These are phyloP conservation scores for Warburgia ugandensis DNA, from an alignment of 164 flowering plant genomes.

Conservation along the genomic window DNA sequence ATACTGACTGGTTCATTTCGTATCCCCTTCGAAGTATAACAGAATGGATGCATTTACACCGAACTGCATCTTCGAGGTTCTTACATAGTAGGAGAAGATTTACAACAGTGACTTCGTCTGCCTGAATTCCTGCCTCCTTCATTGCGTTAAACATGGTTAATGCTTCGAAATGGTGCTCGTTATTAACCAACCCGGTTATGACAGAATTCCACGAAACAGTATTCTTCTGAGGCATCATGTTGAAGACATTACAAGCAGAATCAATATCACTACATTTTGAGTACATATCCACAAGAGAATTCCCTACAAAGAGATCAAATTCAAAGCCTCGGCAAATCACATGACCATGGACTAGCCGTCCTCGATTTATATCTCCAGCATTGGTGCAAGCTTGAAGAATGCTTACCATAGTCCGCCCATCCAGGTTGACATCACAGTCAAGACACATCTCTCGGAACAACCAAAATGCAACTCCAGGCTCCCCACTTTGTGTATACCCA, in stretches of 20 bases:
- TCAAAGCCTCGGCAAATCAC: slow-evolving; percentile 40
- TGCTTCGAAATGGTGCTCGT: slow-evolving; percentile 39
- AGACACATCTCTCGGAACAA: slow-evolving; percentile 46
- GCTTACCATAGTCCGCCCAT: slow-evolving; percentile 47
- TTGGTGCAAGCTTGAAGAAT: slow-evolving; percentile 55
- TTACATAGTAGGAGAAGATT: slow-evolving; percentile 59
- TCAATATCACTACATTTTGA: slow-evolving; percentile 38
- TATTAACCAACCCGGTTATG: slow-evolving; percentile 55
- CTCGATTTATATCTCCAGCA: slow-evolving; percentile 24
- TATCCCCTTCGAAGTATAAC: slow-evolving; percentile 32
- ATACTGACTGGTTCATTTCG: slow-evolving; percentile 36
- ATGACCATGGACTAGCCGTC: slow-evolving; percentile 41
- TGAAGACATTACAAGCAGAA: slow-evolving; percentile 45
- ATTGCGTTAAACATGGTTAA: slow-evolving; percentile 36
- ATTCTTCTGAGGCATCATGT: slow-evolving; percentile 47
- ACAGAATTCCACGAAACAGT: slow-evolving; percentile 79
- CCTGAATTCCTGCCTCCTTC: slow-evolving; percentile 38
- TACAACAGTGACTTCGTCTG: slow-evolving; percentile 60
- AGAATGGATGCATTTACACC: slow-evolving; percentile 60
- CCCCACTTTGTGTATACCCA: slow-evolving; percentile 38
- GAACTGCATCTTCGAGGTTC: slow-evolving; percentile 27
- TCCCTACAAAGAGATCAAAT: slow-evolving; percentile 54
- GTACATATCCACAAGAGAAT: slow-evolving; percentile 72
- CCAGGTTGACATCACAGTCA: slow-evolving; percentile 28
- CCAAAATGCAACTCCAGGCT: slow-evolving; percentile 29